Base-by-base conservation (phyloP, 1,139 yeast genomes). In the Geotrichum candidum region DNA sequence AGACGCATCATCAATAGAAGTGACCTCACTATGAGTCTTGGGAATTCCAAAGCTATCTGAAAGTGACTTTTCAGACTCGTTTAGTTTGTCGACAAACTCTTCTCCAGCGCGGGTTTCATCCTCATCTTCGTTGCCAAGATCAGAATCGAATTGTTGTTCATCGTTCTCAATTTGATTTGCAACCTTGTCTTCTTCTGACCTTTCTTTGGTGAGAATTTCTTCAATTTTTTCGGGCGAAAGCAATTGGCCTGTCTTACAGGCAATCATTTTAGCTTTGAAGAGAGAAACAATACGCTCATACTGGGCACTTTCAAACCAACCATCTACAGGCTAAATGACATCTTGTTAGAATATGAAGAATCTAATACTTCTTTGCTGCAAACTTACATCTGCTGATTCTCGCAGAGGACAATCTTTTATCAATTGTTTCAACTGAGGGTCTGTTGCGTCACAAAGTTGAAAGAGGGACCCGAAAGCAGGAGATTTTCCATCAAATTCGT, bases 401-500 rank as follows among this genome's bases (percentile, higher is more conserved):
- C 72, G 65, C 64, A 80, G 63, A 57, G 73, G 68, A 6, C 78
- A 77, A 1, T 77, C 73, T 2, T 77, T 73, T 22, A 88, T 73
- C 2, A 88, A 73, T 6, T 78, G 77, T 4, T 74, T 72, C 11
- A 92, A 77, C 66, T 85, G 86, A 6, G 84, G 82, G 70, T 90
- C 96, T 3, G 82, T 73, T 5, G 94, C 78, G 71, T 94, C 95
- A 48, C 92, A 92, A n/a, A 94, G 77, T 71, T 90, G 97, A 68
- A 88, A 85, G 61, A 88, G 82, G 5, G 90, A 82, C 1, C 90
- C 83, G 59, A 81, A 77, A 0, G 97, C 96, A 29, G 88, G 70
- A 45, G 79, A 80, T 2, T 75, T 77, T 2, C 98, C 99, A 67
- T 88, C 87, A 74, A 94, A 94, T 45, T 83, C 76, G 66, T 90